Evolutionary conservation across 1,139 yeast genomes (phyloP), one percentile per base, ranked within the genome.

Genomic region (Blastobotrys petasosporus): DNA sequence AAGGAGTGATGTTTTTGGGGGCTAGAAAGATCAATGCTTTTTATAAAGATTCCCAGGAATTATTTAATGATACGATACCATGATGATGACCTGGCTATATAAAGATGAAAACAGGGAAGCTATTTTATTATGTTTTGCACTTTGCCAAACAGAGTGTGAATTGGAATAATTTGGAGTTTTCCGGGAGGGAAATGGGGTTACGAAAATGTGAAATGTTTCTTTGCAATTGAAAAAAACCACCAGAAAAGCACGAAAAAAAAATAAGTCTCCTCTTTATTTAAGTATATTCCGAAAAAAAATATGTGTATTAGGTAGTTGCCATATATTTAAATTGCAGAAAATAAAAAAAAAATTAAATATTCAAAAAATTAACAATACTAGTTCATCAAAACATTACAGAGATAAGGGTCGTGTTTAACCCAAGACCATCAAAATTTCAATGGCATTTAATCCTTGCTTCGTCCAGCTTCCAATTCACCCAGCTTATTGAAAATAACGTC

Each of bases 391-490:
- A 37, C 12, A 11, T 17, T 15, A 11, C n/a, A 34, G 17, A 33
- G n/a, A 33, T 15, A 31, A 11, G 33, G 33, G 8, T 4, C 15
- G 8, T 31, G 15, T 4, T n/a, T 29, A 8, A 29, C 31, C 31
- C 31, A 8, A 11, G 31, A 8, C 11, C 8, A 8, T 11, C 31
- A 8, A 29, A 29, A 8, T 29, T 17, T 11, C 10, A 8, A 29
- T 29, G 31, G 11, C 15, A 9, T 11, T 12, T 13, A 28, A 4
- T 37, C 41, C 39, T 32, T 37, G 42, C 53, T 56, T 10, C 66
- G 51, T 28, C 66, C 66, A 44, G 54, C 55, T 46, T 62, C 64
- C 10, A 62, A 56, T 45, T 57, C 58, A 37, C 50, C 52, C 4
- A 57, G 39, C 44, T 55, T 57, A 47, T 53, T 47, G 35, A 54